A percentile compares a stretch with the other conserved stretches of the same genome.
These are phyloP conservation scores for Dendrobium chrysotoxum DNA, from an alignment of 106 monocot genomes.

Conservation along the genomic window DNA sequence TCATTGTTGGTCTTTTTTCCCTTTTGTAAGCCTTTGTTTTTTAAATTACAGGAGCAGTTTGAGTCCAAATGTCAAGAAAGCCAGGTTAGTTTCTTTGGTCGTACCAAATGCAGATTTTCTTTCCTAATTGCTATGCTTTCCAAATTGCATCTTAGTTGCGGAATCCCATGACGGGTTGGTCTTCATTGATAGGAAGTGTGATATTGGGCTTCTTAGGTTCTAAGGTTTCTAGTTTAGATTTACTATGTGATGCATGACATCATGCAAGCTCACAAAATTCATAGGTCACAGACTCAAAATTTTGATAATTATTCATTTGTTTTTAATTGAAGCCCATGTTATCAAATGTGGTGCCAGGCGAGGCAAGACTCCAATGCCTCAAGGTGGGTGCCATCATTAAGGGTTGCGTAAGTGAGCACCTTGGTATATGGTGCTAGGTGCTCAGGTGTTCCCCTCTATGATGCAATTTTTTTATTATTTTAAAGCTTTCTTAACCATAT, in stretches of 20 bases:
- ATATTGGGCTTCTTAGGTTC: neutral
- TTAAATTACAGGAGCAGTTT: neutral
- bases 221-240: neutral
- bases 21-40: neutral
- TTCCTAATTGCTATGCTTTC: neutral
- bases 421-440: neutral
- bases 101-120: neutral
- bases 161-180: neutral
- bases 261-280: neutral
- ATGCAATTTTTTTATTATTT: no score
- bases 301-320: neutral
- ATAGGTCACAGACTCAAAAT: no score
- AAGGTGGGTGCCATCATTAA: no score
- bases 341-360: neutral
- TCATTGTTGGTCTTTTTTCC: neutral
- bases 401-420: neutral
- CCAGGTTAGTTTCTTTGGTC: neutral
- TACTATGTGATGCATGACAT: neutral
- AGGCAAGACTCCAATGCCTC: no score
- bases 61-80: conserved; percentile 8
- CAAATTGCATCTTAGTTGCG: neutral
- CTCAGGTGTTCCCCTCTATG: neutral
- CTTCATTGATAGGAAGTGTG: neutral
- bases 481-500: neutral
- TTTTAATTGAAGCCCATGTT: neutral